Conservation (phyloP, 2,329 filamentous ascomycete species). For the Venturiaceae sp. region DNA sequence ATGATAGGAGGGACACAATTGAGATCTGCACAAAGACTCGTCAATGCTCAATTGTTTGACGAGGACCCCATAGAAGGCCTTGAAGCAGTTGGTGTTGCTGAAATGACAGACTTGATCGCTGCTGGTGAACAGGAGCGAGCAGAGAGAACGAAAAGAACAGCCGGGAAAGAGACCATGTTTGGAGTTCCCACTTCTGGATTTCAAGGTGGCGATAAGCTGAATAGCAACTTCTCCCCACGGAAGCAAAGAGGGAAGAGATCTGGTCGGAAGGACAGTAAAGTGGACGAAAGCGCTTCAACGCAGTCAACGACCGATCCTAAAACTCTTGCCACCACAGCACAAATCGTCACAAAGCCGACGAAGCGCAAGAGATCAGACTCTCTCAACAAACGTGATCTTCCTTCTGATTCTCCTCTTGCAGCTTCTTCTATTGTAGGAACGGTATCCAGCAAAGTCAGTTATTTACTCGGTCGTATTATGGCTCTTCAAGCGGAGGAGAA, state of each 20-base stretch:
- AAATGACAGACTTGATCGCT: not conserved
- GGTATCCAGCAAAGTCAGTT: slow-evolving; percentile 77
- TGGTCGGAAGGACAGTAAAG: not conserved
- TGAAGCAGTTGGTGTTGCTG: slow-evolving; percentile 1
- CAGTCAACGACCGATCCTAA: not conserved
- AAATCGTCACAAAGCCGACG: not conserved
- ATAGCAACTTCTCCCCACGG: slow-evolving; percentile 1
- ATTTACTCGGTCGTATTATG: slow-evolving; percentile 65
- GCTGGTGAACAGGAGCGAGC: slow-evolving; percentile 11
- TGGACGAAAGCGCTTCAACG: not conserved
- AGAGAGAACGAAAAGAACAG: slow-evolving; percentile 13
- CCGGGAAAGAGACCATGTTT: slow-evolving; percentile 7
- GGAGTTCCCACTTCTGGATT: slow-evolving; percentile 5
- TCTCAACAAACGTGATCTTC: not conserved
- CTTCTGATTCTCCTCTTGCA: slow-evolving; percentile 43
- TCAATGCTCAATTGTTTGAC: slow-evolving; percentile 27
- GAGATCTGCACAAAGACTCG: slow-evolving; percentile 44
- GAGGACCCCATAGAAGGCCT: slow-evolving; percentile 21
- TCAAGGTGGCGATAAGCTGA: not conserved
- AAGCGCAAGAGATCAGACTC: slow-evolving; percentile 3
- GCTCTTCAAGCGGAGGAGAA: slow-evolving; percentile 64
- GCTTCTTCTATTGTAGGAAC: slow-evolving; percentile 63
- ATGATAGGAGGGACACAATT: slow-evolving; percentile 50
- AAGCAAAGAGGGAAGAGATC: not conserved
- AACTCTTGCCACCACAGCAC: not conserved